Percentiles rank a stretch among this genome's conserved stretches.
These are phyloP conservation scores for Colletotrichum abscissum DNA, from an alignment of 2,329 filamentous ascomycete genomes.

Conservation along the genomic window DNA sequence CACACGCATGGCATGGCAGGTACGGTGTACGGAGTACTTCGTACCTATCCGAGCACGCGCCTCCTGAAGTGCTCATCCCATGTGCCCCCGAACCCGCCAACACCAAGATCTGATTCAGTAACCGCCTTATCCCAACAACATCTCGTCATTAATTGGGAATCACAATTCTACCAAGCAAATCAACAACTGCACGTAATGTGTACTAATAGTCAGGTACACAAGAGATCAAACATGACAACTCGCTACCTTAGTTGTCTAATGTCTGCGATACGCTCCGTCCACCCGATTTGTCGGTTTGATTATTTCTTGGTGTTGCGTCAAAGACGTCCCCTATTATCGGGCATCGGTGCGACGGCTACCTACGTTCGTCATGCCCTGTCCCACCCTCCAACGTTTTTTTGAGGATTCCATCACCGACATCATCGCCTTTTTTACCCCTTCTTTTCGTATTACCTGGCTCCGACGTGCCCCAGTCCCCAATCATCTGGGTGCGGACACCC, in stretches of 20 bases:
- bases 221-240: not conserved
- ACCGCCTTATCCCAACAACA: slow-evolving; percentile 27
- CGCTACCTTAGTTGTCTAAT: not conserved
- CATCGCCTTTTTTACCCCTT: slow-evolving; percentile 28
- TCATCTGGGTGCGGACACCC: slow-evolving; percentile 24
- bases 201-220: not conserved
- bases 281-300: not conserved
- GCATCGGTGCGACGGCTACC: slow-evolving; percentile 23
- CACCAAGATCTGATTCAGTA: slow-evolving; percentile 16
- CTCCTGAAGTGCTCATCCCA: slow-evolving; percentile 11
- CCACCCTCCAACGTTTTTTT: slow-evolving; percentile 5
- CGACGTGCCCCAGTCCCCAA: slow-evolving; percentile 13
- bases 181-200: not conserved
- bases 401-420: slow-evolving; percentile 32
- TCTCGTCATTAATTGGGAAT: not conserved
- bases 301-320: slow-evolving; percentile 15
- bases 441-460: slow-evolving; percentile 35
- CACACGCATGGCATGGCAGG: not conserved
- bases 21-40: not conserved
- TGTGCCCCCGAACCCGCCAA: not conserved
- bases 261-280: not conserved
- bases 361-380: slow-evolving; percentile 24
- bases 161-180: not conserved
- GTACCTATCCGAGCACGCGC: slow-evolving; percentile 1
- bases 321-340: slow-evolving; percentile 8